These are phyloP conservation scores for Funneliformis mosseae DNA, from an alignment of 192 early-diverging fungal genomes.

Conservation along the genomic window DNA sequence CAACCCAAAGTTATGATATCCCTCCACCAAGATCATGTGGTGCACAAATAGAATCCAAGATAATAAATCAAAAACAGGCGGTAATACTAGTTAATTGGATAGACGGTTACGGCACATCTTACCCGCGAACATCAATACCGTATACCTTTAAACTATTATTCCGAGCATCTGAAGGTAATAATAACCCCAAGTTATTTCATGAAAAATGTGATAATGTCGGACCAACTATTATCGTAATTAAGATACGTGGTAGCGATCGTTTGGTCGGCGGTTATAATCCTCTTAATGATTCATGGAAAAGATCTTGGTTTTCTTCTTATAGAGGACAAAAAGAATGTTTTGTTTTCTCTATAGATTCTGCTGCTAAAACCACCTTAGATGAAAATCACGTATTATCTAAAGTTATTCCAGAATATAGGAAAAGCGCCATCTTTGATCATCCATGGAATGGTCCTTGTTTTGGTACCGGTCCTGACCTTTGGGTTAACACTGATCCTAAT, in stretches of 20 bases:
- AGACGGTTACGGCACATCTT: not conserved
- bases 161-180: not conserved
- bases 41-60: not conserved
- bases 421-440: conserved; percentile 12
- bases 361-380: not conserved
- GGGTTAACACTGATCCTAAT: not conserved
- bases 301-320: not conserved
- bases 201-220: conserved; percentile 8
- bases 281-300: not conserved
- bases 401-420: not conserved
- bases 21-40: not conserved
- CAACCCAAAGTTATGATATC: not conserved
- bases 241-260: not conserved
- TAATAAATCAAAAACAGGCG: conserved; percentile 17
- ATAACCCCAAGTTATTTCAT: not conserved
- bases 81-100: not conserved
- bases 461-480: conserved; percentile 23
- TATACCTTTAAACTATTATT: conserved; percentile 21
- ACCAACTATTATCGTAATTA: conserved; percentile 8
- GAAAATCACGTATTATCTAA: not conserved
- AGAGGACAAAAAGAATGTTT: not conserved
- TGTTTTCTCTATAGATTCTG: conserved; percentile 10
- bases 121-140: not conserved
- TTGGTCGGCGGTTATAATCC: conserved; percentile 30
- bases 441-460: conserved; percentile 23